Evolutionary conservation across 495 filamentous ascomycete genomes (phyloP), one percentile per base, ranked within the genome.

Genomic region (Bryoglossum gracile): DNA sequence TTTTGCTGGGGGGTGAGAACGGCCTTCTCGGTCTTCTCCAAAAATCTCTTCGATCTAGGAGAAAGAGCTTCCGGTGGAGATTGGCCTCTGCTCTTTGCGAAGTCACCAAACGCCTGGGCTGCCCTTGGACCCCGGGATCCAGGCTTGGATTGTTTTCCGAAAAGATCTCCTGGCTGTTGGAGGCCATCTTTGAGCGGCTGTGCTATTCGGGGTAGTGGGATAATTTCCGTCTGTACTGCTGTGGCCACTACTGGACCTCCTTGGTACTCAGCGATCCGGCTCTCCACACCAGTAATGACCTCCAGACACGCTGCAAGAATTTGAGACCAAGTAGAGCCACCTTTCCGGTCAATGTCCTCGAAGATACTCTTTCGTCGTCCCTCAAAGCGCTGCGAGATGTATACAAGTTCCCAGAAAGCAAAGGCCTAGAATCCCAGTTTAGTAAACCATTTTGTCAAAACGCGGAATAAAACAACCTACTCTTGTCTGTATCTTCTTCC

Each of bases 351-450:
- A 43, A 96, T 83, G 55, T 97, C 94, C 46, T 82, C 80, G 66
- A 87, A 96, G 44, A 98, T 88, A 16, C 77, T 74, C 60, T 84
- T 86, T 18, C 92, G 80, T 23, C 94, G 79, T 8, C 77, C 76
- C 8, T 80, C 68, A 50, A 80, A 87, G 25, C 79, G 77, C 43
- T 83, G 73, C 40, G 86, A 81, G 53, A 96, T 94, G 48, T 83
- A 74, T 23, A 76, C 74, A 16, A 97, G 72, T 62, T 98, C 92
- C 86, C 89, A 94, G 68, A 95, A 87, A 19, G 92, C 91, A 62
- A 91, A 91, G 3, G 78, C 68, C 68, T 87, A 69, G 9, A 2
- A 39, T 5, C 6, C 8, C 22, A 4, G n/a, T 46, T 68, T 55
- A 68, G 54, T 6, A 21, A 10, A 62, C 51, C 19, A 43, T 35